A percentile compares a stretch with the other conserved stretches of the same genome.
These are phyloP conservation scores for Alternaria sp. DNA, from an alignment of 2,329 filamentous ascomycete genomes.

Conservation along the genomic window DNA sequence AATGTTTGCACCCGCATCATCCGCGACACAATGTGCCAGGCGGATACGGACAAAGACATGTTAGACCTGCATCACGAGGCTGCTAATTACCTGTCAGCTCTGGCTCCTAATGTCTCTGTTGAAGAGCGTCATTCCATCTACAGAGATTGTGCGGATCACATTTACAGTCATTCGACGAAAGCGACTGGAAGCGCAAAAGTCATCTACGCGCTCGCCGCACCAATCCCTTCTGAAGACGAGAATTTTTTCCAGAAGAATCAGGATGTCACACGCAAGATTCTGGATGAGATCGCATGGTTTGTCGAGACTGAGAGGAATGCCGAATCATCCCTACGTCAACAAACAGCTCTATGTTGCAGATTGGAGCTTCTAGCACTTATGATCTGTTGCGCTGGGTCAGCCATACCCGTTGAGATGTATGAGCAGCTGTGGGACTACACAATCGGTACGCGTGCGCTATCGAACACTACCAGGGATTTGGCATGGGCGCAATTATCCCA, in stretches of 20 bases:
- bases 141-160: constrained; percentile 70
- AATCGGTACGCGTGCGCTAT: constrained; percentile 68
- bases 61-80: constrained; percentile 70
- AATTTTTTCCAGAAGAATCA: constrained; percentile 34
- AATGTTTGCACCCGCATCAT: constrained; percentile 70
- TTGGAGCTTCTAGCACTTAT: constrained; percentile 65
- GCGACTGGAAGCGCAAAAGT: constrained; percentile 77
- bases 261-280: constrained; percentile 36
- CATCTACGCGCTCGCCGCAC: constrained; percentile 43
- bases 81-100: constrained; percentile 63
- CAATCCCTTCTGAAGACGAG: constrained; percentile 17
- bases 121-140: constrained; percentile 69
- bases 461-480: constrained; percentile 65
- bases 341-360: constrained; percentile 38
- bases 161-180: constrained; percentile 66
- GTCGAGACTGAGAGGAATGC: constrained; percentile 28
- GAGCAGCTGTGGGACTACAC: constrained; percentile 73
- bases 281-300: constrained; percentile 50
- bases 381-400: constrained; percentile 65
- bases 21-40: constrained; percentile 69
- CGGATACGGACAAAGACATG: constrained; percentile 63
- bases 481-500: constrained; percentile 65
- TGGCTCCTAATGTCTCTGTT: constrained; percentile 65
- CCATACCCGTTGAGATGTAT: constrained; percentile 68
- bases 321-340: constrained; percentile 15